Conservation (phyloP, 306 rosid species). For the Acacia acuminata region DNA sequence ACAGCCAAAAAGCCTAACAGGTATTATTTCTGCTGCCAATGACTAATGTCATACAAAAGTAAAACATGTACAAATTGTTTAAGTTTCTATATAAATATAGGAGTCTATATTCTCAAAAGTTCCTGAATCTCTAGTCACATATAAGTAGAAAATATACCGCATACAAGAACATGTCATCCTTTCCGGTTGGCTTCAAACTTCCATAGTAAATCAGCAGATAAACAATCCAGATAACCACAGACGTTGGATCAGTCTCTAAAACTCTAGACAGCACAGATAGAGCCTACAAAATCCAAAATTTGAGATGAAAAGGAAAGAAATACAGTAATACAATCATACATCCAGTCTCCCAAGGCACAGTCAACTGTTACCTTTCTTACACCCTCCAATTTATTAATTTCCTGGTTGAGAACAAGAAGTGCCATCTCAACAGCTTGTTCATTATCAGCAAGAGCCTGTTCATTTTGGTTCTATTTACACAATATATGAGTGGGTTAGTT, state of each 20-base stretch:
- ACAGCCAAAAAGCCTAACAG: slow-evolving; percentile 1
- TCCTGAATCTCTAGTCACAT: slow-evolving; percentile 21
- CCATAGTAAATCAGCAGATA: slow-evolving; percentile 80
- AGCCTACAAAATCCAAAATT: slow-evolving; percentile 64
- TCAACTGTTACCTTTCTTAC: slow-evolving; percentile 65
- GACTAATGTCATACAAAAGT: slow-evolving; percentile 14
- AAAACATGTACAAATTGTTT: slow-evolving; percentile 19
- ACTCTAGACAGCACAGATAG: slow-evolving; percentile 75
- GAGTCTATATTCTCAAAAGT: slow-evolving; percentile 17
- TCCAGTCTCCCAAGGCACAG: slow-evolving; percentile 16
- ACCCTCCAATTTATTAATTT: slow-evolving; percentile 59
- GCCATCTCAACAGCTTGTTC: slow-evolving; percentile 82
- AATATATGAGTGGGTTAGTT: slow-evolving; percentile 45
- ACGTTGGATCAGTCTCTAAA: slow-evolving; percentile 74
- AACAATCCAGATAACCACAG: slow-evolving; percentile 68
- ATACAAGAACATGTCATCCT: slow-evolving; percentile 86
- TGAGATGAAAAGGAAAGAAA: slow-evolving; percentile 18
- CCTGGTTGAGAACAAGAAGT: slow-evolving; percentile 80
- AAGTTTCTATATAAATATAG: slow-evolving; percentile 15
- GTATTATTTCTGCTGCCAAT: slow-evolving; percentile 15
- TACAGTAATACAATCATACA: slow-evolving; percentile 20
- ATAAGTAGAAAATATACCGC: slow-evolving; percentile 75
- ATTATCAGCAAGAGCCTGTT: slow-evolving; percentile 61
- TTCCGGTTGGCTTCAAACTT: slow-evolving; percentile 58
- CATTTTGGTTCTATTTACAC: slow-evolving; percentile 64